Evolutionary conservation across 2,329 filamentous ascomycete species (phyloP).

Genomic region (Arthroderma sp.): DNA sequence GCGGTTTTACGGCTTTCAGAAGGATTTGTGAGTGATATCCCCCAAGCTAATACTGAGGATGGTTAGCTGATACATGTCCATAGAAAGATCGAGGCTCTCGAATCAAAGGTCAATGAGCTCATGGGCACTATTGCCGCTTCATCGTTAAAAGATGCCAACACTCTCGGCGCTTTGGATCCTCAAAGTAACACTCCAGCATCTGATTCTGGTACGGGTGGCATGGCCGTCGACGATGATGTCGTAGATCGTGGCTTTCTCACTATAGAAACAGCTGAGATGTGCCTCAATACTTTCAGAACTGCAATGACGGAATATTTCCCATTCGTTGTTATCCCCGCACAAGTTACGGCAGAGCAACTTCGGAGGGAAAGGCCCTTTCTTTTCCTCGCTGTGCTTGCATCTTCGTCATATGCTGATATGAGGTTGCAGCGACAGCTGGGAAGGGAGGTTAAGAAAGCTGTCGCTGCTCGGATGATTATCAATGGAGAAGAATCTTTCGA

Average conservation of each 20-base stretch:
- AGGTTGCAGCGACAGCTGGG: constrained; percentile 22
- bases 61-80: constrained; percentile 1
- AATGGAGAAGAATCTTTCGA: constrained; percentile 24
- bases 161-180: neutral
- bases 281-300: constrained; percentile 21
- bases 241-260: constrained; percentile 11
- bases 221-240: constrained; percentile 9
- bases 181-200: neutral
- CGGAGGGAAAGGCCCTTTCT: constrained; percentile 22
- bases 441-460: constrained; percentile 18
- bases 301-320: constrained; percentile 27
- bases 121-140: neutral
- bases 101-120: constrained; percentile 12
- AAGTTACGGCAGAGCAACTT: constrained; percentile 15
- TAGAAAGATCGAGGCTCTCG: constrained; percentile 25
- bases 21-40: constrained; percentile 19
- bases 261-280: constrained; percentile 10
- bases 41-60: neutral
- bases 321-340: constrained; percentile 21
- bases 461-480: constrained; percentile 20
- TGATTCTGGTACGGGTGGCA: neutral
- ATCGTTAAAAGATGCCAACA: neutral
- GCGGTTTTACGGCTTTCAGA: constrained; percentile 23
- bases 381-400: constrained; percentile 21
- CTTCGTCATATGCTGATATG: constrained; percentile 22